A percentile compares a stretch with the other conserved stretches of the same genome.
Evolutionary conservation across 495 filamentous ascomycete species (phyloP).

Genomic region (Lophiotrema nucula): DNA sequence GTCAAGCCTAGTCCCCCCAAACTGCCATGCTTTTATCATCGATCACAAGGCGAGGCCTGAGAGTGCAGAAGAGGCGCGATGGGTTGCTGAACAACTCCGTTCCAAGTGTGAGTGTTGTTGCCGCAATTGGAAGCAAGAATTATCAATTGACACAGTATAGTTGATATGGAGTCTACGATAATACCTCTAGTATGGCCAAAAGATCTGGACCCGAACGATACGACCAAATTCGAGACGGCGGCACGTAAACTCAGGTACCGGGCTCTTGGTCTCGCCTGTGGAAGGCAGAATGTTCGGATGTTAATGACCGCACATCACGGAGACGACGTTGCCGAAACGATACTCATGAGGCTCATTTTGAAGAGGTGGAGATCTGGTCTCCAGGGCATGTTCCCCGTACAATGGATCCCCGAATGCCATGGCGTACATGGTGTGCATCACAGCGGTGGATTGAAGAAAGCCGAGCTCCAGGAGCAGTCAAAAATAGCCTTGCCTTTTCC

Average conservation of each 20-base stretch:
- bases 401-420: constrained; percentile 78
- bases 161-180: constrained; percentile 51
- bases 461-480: background rate
- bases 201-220: constrained; percentile 41
- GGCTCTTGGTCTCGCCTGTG: constrained; percentile 63
- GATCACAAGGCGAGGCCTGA: constrained; percentile 72
- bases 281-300: constrained; percentile 46
- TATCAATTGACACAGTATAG: too few relatives aligned
- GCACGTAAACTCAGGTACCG: constrained; percentile 76
- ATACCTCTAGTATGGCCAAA: constrained; percentile 50
- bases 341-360: constrained; percentile 67
- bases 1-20: constrained; percentile 1
- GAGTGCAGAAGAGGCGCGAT: constrained; percentile 65
- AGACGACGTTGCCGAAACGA: constrained; percentile 85
- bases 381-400: constrained; percentile 61
- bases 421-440: constrained; percentile 67
- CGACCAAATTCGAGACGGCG: constrained; percentile 71
- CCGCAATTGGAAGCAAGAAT: too few relatives aligned
- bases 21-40: constrained; percentile 57
- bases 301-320: constrained; percentile 79
- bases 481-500: constrained; percentile 27
- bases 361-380: constrained; percentile 65
- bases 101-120: constrained; percentile 15
- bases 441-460: constrained; percentile 53
- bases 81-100: constrained; percentile 56